Evolutionary conservation across 192 early-diverging fungal species (phyloP).

Genomic region (Chytriomyces sp.): DNA sequence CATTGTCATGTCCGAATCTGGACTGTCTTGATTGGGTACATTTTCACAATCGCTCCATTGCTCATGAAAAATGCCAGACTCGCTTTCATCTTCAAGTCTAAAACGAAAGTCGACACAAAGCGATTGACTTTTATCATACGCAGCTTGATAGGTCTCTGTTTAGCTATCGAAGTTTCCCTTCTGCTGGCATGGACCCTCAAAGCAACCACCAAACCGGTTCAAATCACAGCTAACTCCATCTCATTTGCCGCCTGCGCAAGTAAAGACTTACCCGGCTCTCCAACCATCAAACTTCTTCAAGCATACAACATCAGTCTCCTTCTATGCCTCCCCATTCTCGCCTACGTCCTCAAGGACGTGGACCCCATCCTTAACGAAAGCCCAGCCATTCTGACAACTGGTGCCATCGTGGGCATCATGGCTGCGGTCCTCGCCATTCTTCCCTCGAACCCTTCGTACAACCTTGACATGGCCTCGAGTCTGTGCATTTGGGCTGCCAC

Average conservation of each 20-base stretch:
- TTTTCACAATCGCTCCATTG: not conserved
- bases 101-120: not conserved
- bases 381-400: not conserved
- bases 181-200: too few relatives aligned
- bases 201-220: too few relatives aligned
- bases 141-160: too few relatives aligned
- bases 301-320: too few relatives aligned
- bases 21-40: not conserved
- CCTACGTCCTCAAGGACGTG: not conserved
- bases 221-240: too few relatives aligned
- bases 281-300: too few relatives aligned
- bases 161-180: too few relatives aligned
- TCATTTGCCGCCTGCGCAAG: too few relatives aligned
- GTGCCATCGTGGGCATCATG: not conserved
- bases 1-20: not conserved
- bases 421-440: not conserved
- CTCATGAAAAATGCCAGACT: constrained; percentile 1
- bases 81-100: not conserved
- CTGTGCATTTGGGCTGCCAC: not conserved
- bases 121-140: not conserved
- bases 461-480: not conserved
- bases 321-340: not conserved
- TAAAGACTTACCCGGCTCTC: too few relatives aligned
- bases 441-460: not conserved
- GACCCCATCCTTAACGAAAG: constrained; percentile 6